phyloP scores from a whole-genome alignment of 768 basidiomycete genomes.

The Calocybe cyanea region DNA sequence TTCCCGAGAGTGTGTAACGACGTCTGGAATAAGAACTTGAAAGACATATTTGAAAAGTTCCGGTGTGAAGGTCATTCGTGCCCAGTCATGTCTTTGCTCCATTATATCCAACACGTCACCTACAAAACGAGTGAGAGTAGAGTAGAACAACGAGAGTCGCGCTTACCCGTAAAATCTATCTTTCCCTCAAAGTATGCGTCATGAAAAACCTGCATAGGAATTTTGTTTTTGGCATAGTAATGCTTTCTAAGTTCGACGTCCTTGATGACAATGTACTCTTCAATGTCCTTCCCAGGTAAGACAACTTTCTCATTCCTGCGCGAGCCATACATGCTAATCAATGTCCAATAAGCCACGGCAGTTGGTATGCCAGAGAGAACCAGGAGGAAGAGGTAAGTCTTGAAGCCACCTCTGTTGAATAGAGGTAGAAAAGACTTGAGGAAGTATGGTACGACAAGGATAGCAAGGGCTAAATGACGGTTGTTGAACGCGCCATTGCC shows the following conservation, averaged over 20 bases:
- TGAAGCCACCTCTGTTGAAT: constrained; percentile 80
- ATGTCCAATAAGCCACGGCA: constrained; percentile 83
- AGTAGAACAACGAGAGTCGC: not conserved
- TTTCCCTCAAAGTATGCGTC: constrained; percentile 97
- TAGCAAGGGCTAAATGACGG: constrained; percentile 66
- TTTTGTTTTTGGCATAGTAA: constrained; percentile 85
- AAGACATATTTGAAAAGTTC: constrained; percentile 95
- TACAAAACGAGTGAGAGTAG: constrained; percentile 23
- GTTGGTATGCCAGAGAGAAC: constrained; percentile 72
- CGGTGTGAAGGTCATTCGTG: constrained; percentile 84
- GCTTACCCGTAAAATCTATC: constrained; percentile 89
- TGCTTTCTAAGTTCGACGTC: constrained; percentile 75
- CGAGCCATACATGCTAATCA: constrained; percentile 78
- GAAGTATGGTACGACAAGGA: constrained; percentile 80
- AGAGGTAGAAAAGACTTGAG: constrained; percentile 80
- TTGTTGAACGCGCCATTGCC: constrained; percentile 87
- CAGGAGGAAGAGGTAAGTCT: constrained; percentile 80
- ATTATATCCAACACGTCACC: constrained; percentile 92
- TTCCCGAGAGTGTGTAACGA: constrained; percentile 82
- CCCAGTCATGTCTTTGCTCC: constrained; percentile 96
- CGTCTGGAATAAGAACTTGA: constrained; percentile 84
- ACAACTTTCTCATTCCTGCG: constrained; percentile 82
- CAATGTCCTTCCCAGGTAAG: constrained; percentile 81
- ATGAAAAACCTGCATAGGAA: constrained; percentile 96
- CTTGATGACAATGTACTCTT: constrained; percentile 88